phyloP scores from a whole-genome alignment of 2,329 filamentous ascomycete genomes.

The Colletotrichum plurivorum region DNA sequence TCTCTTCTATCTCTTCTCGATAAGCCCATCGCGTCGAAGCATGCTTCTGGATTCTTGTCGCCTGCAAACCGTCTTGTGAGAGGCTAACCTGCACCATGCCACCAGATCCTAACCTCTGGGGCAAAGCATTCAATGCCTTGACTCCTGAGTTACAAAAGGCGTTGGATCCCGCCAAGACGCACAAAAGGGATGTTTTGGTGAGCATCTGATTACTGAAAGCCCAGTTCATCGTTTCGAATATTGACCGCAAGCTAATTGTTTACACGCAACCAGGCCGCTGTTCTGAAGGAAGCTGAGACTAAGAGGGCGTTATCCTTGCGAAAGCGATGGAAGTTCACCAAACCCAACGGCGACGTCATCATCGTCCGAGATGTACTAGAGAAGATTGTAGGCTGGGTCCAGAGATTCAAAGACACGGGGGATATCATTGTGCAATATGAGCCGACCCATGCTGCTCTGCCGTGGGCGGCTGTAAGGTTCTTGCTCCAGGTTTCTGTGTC shows the following conservation, averaged over 20 bases:
- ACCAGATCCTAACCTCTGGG: too few species aligned
- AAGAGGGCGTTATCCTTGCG: not conserved
- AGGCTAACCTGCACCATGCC: too few species aligned
- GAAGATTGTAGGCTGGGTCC: constrained; percentile 44
- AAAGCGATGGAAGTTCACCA: constrained; percentile 7
- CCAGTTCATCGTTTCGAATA: too few species aligned
- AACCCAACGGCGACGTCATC: not conserved
- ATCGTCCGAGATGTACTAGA: constrained; percentile 9
- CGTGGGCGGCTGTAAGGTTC: constrained; percentile 48
- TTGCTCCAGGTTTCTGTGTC: constrained; percentile 41
- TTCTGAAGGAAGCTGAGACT: not conserved
- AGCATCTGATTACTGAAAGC: too few species aligned
- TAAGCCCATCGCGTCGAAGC: too few species aligned
- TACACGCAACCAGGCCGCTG: not conserved
- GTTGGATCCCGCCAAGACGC: too few species aligned
- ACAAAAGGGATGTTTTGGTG: too few species aligned
- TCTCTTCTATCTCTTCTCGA: too few species aligned
- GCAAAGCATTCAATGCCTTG: too few species aligned
- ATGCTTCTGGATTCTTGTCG: too few species aligned
- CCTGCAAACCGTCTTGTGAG: too few species aligned
- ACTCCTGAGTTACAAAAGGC: too few species aligned
- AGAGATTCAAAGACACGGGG: constrained; percentile 47
- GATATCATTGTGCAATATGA: constrained; percentile 47
- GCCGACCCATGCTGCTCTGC: constrained; percentile 46
- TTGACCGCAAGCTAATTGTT: not conserved